These are phyloP conservation scores for Citrus mangshanensis DNA, from an alignment of 345 rosid species.

Conservation along the genomic window DNA sequence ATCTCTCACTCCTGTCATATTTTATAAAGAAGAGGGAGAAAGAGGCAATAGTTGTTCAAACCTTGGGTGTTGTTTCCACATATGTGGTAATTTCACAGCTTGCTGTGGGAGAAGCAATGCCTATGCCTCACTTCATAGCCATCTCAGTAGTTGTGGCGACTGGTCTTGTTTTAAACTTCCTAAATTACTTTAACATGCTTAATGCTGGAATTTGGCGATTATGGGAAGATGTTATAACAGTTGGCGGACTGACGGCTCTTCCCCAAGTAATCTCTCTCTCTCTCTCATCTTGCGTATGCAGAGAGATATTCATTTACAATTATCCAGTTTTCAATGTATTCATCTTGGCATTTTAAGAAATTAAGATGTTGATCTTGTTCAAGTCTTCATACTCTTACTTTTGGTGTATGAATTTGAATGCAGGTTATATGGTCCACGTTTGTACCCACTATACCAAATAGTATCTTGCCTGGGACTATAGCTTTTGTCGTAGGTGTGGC, in stretches of 20 bases:
- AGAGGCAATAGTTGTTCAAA: constrained; percentile 75
- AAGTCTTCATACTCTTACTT: neutral
- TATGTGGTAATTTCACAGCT: constrained; percentile 69
- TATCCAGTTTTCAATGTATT: neutral
- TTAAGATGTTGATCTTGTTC: neutral
- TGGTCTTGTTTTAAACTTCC: constrained; percentile 61
- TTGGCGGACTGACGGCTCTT: constrained; percentile 72
- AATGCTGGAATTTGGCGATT: constrained; percentile 50
- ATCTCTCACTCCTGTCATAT: constrained; percentile 80
- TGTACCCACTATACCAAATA: constrained; percentile 67
- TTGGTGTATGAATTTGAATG: constrained; percentile 1
- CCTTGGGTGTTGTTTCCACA: constrained; percentile 67
- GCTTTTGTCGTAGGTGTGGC: constrained; percentile 58
- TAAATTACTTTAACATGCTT: constrained; percentile 53
- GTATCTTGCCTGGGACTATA: constrained; percentile 61
- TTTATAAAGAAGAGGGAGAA: constrained; percentile 77
- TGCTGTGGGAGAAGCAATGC: constrained; percentile 84
- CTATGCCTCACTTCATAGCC: constrained; percentile 47
- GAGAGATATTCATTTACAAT: neutral
- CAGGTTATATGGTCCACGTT: constrained; percentile 97
- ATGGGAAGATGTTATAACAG: constrained; percentile 85
- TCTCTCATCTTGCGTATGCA: neutral
- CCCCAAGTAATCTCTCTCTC: constrained; percentile 57
- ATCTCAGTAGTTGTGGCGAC: constrained; percentile 53
- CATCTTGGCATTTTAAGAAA: neutral